phyloP scores from a whole-genome alignment of 2,329 filamentous ascomycete genomes.

The Neurospora crassa region DNA sequence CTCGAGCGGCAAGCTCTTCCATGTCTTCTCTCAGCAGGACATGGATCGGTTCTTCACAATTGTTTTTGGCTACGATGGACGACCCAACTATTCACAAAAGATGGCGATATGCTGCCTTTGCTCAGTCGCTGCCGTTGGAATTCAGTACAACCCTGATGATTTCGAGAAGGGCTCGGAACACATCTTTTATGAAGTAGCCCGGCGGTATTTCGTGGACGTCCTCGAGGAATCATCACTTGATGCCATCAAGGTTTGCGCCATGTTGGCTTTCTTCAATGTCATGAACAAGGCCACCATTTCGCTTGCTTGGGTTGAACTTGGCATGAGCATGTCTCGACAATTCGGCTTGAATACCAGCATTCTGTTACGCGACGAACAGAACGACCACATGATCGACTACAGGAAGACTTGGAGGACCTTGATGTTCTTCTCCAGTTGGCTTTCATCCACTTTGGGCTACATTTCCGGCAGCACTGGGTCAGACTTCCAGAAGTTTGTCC shows the following conservation, averaged over 20 bases:
- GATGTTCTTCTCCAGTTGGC: constrained; percentile 24
- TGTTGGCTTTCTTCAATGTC: constrained; percentile 24
- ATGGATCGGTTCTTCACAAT: constrained; percentile 9
- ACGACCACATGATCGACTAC: constrained; percentile 14
- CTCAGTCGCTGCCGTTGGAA: constrained; percentile 20
- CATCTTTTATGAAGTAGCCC: constrained; percentile 20
- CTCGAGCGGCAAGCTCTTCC: constrained; percentile 19
- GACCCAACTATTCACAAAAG: constrained; percentile 6
- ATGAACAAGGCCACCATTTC: constrained; percentile 21
- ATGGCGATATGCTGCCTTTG: constrained; percentile 20
- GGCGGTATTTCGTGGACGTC: constrained; percentile 19
- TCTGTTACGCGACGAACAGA: constrained; percentile 7
- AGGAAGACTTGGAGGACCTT: constrained; percentile 22
- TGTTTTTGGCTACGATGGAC: constrained; percentile 13
- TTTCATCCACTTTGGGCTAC: constrained; percentile 23
- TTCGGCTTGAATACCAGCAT: constrained; percentile 14
- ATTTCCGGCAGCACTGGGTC: constrained; percentile 18
- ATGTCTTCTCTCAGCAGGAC: constrained; percentile 21
- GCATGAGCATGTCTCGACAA: constrained; percentile 18
- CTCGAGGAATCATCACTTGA: constrained; percentile 19
- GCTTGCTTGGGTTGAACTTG: constrained; percentile 22
- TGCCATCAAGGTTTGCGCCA: constrained; percentile 21
- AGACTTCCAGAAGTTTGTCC: constrained; percentile 13
- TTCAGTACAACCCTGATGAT: constrained; percentile 17
- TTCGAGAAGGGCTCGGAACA: constrained; percentile 11